Conservation (phyloP, 1,139 yeast species). For the Yamadazyma atmosphaerica region DNA sequence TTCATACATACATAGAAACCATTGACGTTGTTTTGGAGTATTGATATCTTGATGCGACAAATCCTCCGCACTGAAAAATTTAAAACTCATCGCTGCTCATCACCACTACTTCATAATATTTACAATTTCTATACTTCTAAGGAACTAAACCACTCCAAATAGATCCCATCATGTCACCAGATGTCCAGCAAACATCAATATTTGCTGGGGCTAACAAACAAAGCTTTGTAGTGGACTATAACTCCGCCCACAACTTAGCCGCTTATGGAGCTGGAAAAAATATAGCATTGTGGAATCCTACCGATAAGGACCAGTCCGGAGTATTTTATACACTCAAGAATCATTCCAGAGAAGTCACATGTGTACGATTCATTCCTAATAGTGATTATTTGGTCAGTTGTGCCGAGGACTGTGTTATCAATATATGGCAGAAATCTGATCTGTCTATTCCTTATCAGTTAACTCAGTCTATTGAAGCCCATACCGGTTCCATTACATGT, state of each 20-base stretch:
- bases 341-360: constrained; percentile 58
- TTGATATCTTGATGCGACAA: too few relatives aligned
- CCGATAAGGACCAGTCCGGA: constrained; percentile 41
- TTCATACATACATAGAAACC: constrained; percentile 19
- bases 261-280: constrained; percentile 79
- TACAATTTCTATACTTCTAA: too few relatives aligned
- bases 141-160: too few relatives aligned
- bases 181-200: constrained; percentile 49
- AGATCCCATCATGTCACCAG: not conserved
- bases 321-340: constrained; percentile 56
- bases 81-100: too few relatives aligned
- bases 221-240: constrained; percentile 64
- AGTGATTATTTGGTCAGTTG: constrained; percentile 55
- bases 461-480: constrained; percentile 37
- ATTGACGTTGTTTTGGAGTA: too few relatives aligned
- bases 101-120: too few relatives aligned
- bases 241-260: constrained; percentile 36
- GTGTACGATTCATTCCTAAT: constrained; percentile 55
- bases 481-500: constrained; percentile 52
- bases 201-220: constrained; percentile 83
- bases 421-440: constrained; percentile 51
- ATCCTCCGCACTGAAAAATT: too few relatives aligned
- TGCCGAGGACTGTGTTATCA: constrained; percentile 63
- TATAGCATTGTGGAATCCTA: constrained; percentile 76
- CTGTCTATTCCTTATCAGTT: constrained; percentile 19